phyloP scores from a whole-genome alignment of 805 yeast genomes.

The Kurtzmaniella fragi region DNA sequence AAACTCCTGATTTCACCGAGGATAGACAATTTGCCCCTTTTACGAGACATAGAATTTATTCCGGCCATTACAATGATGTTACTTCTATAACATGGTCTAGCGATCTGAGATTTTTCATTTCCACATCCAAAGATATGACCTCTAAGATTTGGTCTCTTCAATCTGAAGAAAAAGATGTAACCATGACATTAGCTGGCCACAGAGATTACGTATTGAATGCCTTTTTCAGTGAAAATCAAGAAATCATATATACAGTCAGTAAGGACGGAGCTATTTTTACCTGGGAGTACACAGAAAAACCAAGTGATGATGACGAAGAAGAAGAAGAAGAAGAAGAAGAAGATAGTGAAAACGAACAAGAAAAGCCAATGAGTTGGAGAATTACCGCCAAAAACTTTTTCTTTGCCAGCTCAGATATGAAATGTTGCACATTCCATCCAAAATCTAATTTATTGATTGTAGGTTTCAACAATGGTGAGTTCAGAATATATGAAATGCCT shows the following conservation, averaged over 20 bases:
- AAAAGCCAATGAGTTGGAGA: conserved; percentile 63
- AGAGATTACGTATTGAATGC: conserved; percentile 84
- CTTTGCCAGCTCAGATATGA: conserved; percentile 64
- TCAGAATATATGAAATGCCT: conserved; percentile 85
- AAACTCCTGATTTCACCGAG: conserved; percentile 72
- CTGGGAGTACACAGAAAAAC: conserved; percentile 78
- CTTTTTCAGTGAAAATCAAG: conserved; percentile 83
- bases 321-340: conserved; percentile 32
- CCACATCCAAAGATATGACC: conserved; percentile 87
- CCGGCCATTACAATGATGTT: conserved; percentile 88
- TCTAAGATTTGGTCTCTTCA: conserved; percentile 77
- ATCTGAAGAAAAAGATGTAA: conserved; percentile 62
- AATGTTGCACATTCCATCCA: conserved; percentile 82
- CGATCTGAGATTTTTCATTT: conserved; percentile 82
- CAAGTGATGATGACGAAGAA: conserved; percentile 42
- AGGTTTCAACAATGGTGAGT: conserved; percentile 87
- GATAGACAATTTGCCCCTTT: conserved; percentile 96
- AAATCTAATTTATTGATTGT: conserved; percentile 68
- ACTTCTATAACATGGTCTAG: conserved; percentile 79
- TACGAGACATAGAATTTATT: conserved; percentile 80
- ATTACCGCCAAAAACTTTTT: conserved; percentile 75
- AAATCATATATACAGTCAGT: conserved; percentile 83
- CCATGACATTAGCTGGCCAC: conserved; percentile 88
- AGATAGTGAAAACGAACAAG: conserved; percentile 30
- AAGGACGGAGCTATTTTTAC: conserved; percentile 91